Base-by-base conservation (phyloP, 129 eudicot species). In the Saussurea involucrata region DNA sequence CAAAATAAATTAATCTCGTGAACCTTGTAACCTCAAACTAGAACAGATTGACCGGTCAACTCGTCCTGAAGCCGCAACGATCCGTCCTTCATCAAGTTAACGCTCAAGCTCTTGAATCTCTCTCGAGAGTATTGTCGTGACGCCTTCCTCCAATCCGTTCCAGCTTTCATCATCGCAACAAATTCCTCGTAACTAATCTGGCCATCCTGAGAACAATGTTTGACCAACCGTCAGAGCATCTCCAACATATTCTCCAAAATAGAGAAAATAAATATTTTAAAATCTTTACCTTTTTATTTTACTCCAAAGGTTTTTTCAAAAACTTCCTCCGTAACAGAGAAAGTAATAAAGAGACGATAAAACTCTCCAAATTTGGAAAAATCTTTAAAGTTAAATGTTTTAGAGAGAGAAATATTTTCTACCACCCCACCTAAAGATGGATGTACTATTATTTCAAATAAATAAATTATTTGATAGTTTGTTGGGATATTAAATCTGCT, bases 121-220 rank as follows among this genome's bases (percentile, higher is more conserved):
- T 94, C 97, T 78, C 98, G 79, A 4, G 98, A 94, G 76, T 94
- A 94, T 55, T 91, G 98, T 24, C 98, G 72, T 34, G 98, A 94
- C 3, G 98, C 98, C 82, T 94, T 94, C 80, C 98, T 91, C 98
- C 98, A 94, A 83, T 94, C 97, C 12, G 98, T 94, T 87, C 98
- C 98, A 1, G 98, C 72, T 83, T 94, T 94, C 98, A 94, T 94
- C 97, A 94, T 94, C 10, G 93, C 92, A 10, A 94, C 98, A 68
- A 94, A 94, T 73, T 94, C 98, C 2, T 94, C 98, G 20, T 82
- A 94, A 74, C 97, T 91, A 24, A 94, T 94, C 76, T 77, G 83
- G 12, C 98, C 98, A 64, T 94, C 98, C 97, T 93, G 87, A 83
- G 72, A 58, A 67, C 34, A 28, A 79, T 17, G 25, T 32, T 67